Percentiles rank a stretch among this genome's conserved stretches.
These are phyloP conservation scores for Septoria petroselini DNA, from an alignment of 2,329 filamentous ascomycete genomes.

Conservation along the genomic window DNA sequence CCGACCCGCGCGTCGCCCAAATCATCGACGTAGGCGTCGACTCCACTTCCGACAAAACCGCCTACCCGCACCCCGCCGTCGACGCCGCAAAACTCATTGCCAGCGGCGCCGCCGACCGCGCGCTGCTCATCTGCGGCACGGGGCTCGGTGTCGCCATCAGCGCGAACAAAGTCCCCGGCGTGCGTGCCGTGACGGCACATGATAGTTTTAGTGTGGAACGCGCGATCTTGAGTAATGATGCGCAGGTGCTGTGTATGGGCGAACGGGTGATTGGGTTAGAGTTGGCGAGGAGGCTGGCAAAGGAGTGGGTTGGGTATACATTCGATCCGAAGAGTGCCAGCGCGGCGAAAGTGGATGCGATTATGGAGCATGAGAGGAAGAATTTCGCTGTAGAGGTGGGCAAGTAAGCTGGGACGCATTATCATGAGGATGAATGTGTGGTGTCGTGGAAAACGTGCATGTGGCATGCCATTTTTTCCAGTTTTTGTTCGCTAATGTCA, in stretches of 20 bases:
- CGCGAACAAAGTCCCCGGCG: constrained; percentile 84
- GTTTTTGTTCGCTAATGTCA: neutral
- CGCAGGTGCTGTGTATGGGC: constrained; percentile 82
- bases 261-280: constrained; percentile 80
- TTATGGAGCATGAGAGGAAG: constrained; percentile 49
- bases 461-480: too few relatives aligned
- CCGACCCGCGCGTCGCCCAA: constrained; percentile 62
- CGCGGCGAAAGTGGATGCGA: constrained; percentile 54
- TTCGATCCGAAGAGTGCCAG: constrained; percentile 68
- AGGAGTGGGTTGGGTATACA: constrained; percentile 79
- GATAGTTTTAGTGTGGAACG: constrained; percentile 82
- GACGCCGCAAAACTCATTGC: constrained; percentile 65
- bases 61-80: constrained; percentile 76
- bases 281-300: constrained; percentile 70
- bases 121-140: constrained; percentile 79
- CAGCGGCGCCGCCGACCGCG: constrained; percentile 67
- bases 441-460: too few relatives aligned
- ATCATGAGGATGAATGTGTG: too few relatives aligned
- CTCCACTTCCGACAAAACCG: constrained; percentile 66
- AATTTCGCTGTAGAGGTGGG: constrained; percentile 32
- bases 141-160: constrained; percentile 82
- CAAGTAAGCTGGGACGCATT: constrained; percentile 2
- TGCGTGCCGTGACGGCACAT: constrained; percentile 84
- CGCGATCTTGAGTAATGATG: constrained; percentile 77
- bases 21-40: constrained; percentile 73